Percentiles rank a stretch among this genome's conserved stretches.
phyloP scores from a whole-genome alignment of 2,329 filamentous ascomycete genomes.

The Zymoseptoria crescenta region DNA sequence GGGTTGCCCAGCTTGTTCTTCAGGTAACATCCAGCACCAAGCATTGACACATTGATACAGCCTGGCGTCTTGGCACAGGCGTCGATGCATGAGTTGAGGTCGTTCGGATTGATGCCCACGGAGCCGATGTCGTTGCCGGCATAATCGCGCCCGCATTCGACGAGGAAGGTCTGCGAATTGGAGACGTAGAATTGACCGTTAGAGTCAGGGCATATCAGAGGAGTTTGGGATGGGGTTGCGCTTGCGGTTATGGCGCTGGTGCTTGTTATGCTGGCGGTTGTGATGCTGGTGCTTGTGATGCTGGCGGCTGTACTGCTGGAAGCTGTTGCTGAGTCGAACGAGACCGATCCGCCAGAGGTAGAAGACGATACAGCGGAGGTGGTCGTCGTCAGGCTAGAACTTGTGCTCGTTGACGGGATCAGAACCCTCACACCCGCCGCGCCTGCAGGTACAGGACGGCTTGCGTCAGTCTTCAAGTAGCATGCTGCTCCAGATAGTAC shows the following conservation, averaged over 20 bases:
- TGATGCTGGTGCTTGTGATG: not conserved
- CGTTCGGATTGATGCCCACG: conserved; percentile 10
- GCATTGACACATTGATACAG: conserved; percentile 28
- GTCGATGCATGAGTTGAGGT: conserved; percentile 24
- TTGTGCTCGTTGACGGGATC: conserved; percentile 6
- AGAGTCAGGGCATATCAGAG: conserved; percentile 14
- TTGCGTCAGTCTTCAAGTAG: conserved; percentile 27
- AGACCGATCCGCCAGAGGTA: not conserved
- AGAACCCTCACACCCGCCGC: conserved; percentile 25
- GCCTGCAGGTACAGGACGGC: conserved; percentile 10
- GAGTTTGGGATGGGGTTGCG: conserved; percentile 2
- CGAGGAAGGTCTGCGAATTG: conserved; percentile 14
- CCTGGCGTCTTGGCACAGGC: conserved; percentile 23
- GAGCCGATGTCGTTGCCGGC: conserved; percentile 23
- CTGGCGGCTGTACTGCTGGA: not conserved
- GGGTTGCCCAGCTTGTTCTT: conserved; percentile 2
- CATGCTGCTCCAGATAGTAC: conserved; percentile 25
- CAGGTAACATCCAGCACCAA: conserved; percentile 2
- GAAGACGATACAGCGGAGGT: conserved; percentile 2
- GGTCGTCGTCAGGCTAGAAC: conserved; percentile 8
- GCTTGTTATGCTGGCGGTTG: conserved; percentile 3
- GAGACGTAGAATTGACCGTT: conserved; percentile 15
- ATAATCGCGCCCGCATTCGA: conserved; percentile 28
- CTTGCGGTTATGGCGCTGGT: conserved; percentile 4
- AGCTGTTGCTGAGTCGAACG: not conserved